Conservation (phyloP, 352 stramenopile species). For the Phytophthora colocasiae region DNA sequence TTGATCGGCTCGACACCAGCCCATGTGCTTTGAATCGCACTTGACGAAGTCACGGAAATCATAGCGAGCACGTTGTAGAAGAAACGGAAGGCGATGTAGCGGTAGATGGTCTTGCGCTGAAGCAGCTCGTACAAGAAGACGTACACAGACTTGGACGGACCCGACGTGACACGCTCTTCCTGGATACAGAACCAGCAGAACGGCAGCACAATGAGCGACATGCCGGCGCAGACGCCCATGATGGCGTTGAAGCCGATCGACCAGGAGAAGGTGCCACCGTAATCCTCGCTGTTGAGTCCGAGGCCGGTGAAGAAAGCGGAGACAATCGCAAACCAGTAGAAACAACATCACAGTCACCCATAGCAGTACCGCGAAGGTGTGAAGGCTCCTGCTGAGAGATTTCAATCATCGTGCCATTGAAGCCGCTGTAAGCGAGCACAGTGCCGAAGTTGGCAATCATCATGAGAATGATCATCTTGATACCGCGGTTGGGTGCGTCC, state of each 20-base stretch:
- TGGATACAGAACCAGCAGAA: conserved; percentile 60
- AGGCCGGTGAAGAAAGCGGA: conserved; percentile 57
- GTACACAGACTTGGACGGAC: conserved; percentile 46
- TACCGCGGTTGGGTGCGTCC: conserved; percentile 49
- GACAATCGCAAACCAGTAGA: conserved; percentile 47
- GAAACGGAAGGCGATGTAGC: conserved; percentile 64
- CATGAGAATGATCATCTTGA: conserved; percentile 71
- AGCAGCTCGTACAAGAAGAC: conserved; percentile 52
- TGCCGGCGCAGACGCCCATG: conserved; percentile 49
- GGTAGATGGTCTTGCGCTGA: conserved; percentile 53
- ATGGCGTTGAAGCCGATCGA: conserved; percentile 64
- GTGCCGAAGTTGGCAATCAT: conserved; percentile 81
- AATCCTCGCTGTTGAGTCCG: conserved; percentile 57
- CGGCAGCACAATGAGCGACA: conserved; percentile 48
- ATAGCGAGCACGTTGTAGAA: conserved; percentile 56
- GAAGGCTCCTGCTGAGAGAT: conserved; percentile 62
- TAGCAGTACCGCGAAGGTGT: conserved; percentile 44
- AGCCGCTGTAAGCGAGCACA: conserved; percentile 75
- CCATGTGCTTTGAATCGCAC: conserved; percentile 64
- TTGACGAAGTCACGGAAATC: conserved; percentile 59
- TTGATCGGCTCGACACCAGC: conserved; percentile 70
- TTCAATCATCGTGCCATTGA: conserved; percentile 71
- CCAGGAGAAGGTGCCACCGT: conserved; percentile 62
- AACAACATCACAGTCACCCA: conserved; percentile 45
- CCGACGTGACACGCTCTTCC: conserved; percentile 38